Evolutionary conservation across 257 asterid species (phyloP).

Genomic region (Solanum neorickii): DNA sequence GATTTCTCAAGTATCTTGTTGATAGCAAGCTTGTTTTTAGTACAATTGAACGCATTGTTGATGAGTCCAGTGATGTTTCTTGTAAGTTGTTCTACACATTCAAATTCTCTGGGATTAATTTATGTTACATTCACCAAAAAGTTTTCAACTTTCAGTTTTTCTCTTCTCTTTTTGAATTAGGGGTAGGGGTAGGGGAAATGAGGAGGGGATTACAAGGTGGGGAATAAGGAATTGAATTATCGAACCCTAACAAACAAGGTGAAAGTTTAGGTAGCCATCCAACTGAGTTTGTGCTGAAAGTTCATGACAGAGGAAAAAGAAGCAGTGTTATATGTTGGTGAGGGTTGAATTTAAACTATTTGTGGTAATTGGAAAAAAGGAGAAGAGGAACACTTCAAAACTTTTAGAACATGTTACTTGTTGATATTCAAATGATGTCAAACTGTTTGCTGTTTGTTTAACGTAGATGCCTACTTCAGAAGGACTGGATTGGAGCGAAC

Average conservation of each 20-base stretch:
- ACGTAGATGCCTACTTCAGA: conserved; percentile 78
- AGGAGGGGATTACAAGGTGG: background rate
- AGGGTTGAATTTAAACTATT: background rate
- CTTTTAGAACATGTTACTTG: background rate
- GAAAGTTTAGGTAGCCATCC: background rate
- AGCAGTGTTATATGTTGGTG: background rate
- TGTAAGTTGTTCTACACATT: conserved; percentile 29
- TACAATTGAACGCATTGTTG: conserved; percentile 85
- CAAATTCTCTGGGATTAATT: background rate
- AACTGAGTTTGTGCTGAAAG: background rate
- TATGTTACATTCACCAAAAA: background rate
- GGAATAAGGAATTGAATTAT: background rate
- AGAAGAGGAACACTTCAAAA: background rate
- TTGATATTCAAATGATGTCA: background rate
- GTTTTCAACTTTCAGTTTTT: background rate
- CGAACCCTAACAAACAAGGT: background rate
- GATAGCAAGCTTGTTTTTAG: conserved; percentile 66
- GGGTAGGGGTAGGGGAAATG: background rate
- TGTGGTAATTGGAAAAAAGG: background rate
- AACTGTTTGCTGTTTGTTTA: background rate
- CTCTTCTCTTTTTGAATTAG: background rate
- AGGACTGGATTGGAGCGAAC: conserved; percentile 85
- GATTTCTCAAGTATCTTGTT: conserved; percentile 72
- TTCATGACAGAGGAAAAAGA: background rate
- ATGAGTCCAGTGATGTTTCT: conserved; percentile 82